phyloP scores from a whole-genome alignment of 176 grass and related monocot genomes.

The Musa schizocarpa region DNA sequence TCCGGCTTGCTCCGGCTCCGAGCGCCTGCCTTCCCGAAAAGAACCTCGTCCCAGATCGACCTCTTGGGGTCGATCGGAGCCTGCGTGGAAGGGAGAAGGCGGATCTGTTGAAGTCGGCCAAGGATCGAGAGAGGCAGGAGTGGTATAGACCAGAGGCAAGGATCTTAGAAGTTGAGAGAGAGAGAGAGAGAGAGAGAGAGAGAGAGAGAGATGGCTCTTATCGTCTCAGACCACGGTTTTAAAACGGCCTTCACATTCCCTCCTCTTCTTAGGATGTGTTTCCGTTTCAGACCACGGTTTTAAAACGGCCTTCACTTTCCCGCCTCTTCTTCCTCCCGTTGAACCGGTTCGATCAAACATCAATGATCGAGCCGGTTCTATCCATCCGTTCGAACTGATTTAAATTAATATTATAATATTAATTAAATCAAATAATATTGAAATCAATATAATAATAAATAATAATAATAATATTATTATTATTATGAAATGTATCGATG shows the following conservation, averaged over 20 bases:
- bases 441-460: too few relatives aligned
- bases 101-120: slow-evolving; percentile 25
- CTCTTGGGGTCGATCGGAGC: not conserved
- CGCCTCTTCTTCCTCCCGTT: too few relatives aligned
- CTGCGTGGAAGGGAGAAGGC: not conserved
- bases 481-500: too few relatives aligned
- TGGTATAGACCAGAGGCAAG: not conserved
- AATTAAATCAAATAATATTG: too few relatives aligned
- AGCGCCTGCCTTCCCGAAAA: slow-evolving; percentile 32
- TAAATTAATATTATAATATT: too few relatives aligned
- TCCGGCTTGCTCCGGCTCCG: not conserved
- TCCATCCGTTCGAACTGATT: too few relatives aligned
- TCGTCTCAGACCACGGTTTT: not conserved
- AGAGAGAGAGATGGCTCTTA: not conserved
- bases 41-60: slow-evolving; percentile 49
- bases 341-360: too few relatives aligned
- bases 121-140: slow-evolving; percentile 13
- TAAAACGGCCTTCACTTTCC: too few relatives aligned
- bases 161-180: slow-evolving; percentile 4
- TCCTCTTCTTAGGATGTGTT: not conserved
- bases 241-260: too few relatives aligned
- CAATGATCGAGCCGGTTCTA: too few relatives aligned
- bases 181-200: not conserved
- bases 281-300: not conserved
- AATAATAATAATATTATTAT: too few relatives aligned